These are phyloP conservation scores for Tylopilus sp. DNA, from an alignment of 1,284 basidiomycete species.

Conservation along the genomic window DNA sequence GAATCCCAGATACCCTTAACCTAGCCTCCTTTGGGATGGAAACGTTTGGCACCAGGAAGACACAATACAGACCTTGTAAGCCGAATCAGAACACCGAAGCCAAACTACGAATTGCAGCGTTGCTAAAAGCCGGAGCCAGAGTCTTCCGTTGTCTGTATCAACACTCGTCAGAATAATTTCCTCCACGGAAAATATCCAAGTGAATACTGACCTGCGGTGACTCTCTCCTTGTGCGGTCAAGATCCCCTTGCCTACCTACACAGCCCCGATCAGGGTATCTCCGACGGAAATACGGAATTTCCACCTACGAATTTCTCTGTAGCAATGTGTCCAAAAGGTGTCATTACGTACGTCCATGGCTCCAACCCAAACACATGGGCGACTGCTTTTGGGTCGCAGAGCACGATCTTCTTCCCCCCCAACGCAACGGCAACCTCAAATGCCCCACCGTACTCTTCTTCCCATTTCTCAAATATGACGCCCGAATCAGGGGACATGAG, in stretches of 20 bases:
- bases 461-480: constrained; percentile 44
- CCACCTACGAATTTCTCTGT: constrained; percentile 33
- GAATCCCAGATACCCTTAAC: constrained; percentile 59
- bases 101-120: constrained; percentile 54
- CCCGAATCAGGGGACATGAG: constrained; percentile 26
- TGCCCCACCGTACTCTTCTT: constrained; percentile 59
- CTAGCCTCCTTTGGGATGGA: constrained; percentile 36
- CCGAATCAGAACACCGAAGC: constrained; percentile 58
- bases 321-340: constrained; percentile 5
- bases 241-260: constrained; percentile 33
- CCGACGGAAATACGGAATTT: neutral
- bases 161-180: neutral
- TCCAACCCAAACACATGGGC: constrained; percentile 63
- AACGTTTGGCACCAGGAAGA: neutral
- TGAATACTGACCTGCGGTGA: constrained; percentile 31
- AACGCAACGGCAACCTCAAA: constrained; percentile 55
- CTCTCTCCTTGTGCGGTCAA: constrained; percentile 32
- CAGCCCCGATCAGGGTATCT: neutral
- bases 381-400: constrained; percentile 67
- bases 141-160: constrained; percentile 56
- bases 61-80: constrained; percentile 39
- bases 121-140: constrained; percentile 60
- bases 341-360: constrained; percentile 45
- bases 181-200: neutral
- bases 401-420: constrained; percentile 52